Conservation (phyloP, 192 early-diverging fungal genomes). For the Rhizoclosmatium sp. region DNA sequence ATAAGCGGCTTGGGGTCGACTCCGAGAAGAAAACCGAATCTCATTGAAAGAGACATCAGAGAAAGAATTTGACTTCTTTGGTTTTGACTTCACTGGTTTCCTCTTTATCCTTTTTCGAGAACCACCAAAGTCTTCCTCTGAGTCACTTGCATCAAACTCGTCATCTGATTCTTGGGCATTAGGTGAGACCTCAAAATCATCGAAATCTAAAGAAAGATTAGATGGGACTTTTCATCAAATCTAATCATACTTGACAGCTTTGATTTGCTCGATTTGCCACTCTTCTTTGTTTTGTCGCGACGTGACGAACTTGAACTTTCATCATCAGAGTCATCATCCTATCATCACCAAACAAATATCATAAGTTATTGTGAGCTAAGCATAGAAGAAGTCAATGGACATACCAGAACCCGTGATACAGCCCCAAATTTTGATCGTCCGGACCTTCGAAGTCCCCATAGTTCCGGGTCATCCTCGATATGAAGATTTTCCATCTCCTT, state of each 20-base stretch:
- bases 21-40: slow-evolving; percentile 27
- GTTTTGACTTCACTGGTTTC: slow-evolving; percentile 24
- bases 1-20: slow-evolving; percentile 13
- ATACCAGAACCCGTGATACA: slow-evolving; percentile 49
- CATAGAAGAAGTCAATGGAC: not conserved
- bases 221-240: not conserved
- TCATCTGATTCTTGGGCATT: slow-evolving; percentile 11
- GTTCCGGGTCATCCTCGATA: slow-evolving; percentile 62
- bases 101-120: slow-evolving; percentile 43
- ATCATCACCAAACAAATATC: not conserved
- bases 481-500: slow-evolving; percentile 3
- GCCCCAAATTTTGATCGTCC: slow-evolving; percentile 50
- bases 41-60: slow-evolving; percentile 45
- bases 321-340: slow-evolving; percentile 29
- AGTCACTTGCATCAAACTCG: slow-evolving; percentile 25
- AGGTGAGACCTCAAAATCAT: slow-evolving; percentile 15
- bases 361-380: not conserved
- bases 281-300: slow-evolving; percentile 3
- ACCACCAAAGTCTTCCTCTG: slow-evolving; percentile 39
- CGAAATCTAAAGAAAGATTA: slow-evolving; percentile 26
- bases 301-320: slow-evolving; percentile 15
- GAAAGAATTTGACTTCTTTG: slow-evolving; percentile 33
- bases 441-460: slow-evolving; percentile 72
- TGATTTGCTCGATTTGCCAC: not conserved
- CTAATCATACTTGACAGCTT: slow-evolving; percentile 23